A percentile compares a stretch with the other conserved stretches of the same genome.
Evolutionary conservation across 768 basidiomycete species (phyloP).

Genomic region (Clathrus columnatus): DNA sequence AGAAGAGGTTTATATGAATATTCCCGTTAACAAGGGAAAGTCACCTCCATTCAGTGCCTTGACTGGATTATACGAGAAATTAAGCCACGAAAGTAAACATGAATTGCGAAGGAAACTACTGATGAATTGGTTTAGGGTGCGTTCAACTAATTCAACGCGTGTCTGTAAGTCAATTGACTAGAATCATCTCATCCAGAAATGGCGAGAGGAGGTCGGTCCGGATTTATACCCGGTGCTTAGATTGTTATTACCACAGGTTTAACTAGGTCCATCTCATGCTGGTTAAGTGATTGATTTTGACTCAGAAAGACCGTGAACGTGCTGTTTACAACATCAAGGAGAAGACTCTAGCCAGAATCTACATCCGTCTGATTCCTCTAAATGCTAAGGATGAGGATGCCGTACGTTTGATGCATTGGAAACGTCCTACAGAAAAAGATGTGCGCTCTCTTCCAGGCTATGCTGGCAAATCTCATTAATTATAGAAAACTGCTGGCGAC

Average conservation of each 20-base stretch:
- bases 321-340: slow-evolving; percentile 93
- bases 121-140: slow-evolving; percentile 74
- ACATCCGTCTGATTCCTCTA: slow-evolving; percentile 83
- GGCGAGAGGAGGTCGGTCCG: slow-evolving; percentile 77
- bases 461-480: background rate
- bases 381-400: slow-evolving; percentile 75
- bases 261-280: background rate
- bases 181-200: slow-evolving; percentile 42
- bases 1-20: background rate
- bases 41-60: slow-evolving; percentile 18
- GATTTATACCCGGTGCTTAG: slow-evolving; percentile 88
- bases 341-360: slow-evolving; percentile 85
- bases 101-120: slow-evolving; percentile 65
- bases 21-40: slow-evolving; percentile 13
- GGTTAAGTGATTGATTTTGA: background rate
- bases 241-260: slow-evolving; percentile 81
- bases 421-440: slow-evolving; percentile 60
- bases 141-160: slow-evolving; percentile 18
- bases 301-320: slow-evolving; percentile 90
- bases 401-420: slow-evolving; percentile 83
- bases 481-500: slow-evolving; percentile 69
- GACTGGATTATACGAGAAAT: slow-evolving; percentile 60
- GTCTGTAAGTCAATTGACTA: slow-evolving; percentile 13
- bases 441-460: slow-evolving; percentile 31
- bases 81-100: slow-evolving; percentile 64